phyloP scores from a whole-genome alignment of 2,329 filamentous ascomycete genomes.

The Pseudopyricularia javanii region DNA sequence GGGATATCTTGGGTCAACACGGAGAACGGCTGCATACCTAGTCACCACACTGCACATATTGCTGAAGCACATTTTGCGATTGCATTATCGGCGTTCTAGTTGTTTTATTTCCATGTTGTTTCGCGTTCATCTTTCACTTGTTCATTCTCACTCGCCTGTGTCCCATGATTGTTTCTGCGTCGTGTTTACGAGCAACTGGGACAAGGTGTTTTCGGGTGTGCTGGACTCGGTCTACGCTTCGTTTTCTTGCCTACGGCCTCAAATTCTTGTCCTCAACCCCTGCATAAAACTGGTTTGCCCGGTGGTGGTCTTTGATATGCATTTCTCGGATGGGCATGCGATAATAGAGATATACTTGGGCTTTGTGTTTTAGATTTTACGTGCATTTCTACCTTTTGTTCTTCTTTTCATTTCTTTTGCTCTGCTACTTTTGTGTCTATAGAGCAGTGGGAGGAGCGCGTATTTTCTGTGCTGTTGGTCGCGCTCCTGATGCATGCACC shows the following conservation, averaged over 20 bases:
- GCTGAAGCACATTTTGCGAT: slow-evolving; percentile 10
- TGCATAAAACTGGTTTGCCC: slow-evolving; percentile 22
- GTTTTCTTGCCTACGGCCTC: neutral
- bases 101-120: slow-evolving; percentile 12
- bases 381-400: too few species aligned
- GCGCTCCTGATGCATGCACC: neutral
- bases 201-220: neutral
- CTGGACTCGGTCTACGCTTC: neutral
- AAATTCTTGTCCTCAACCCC: slow-evolving; percentile 19
- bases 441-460: neutral
- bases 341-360: slow-evolving; percentile 18
- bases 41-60: slow-evolving; percentile 9
- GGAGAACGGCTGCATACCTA: slow-evolving; percentile 15
- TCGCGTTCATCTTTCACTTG: slow-evolving; percentile 9
- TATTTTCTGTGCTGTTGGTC: neutral
- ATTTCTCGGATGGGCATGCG: slow-evolving; percentile 17
- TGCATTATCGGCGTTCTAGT: slow-evolving; percentile 13
- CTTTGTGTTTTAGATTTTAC: neutral
- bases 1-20: slow-evolving; percentile 28
- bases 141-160: slow-evolving; percentile 7
- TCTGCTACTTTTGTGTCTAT: slow-evolving; percentile 1
- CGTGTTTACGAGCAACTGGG: slow-evolving; percentile 1
- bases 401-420: slow-evolving; percentile 9
- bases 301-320: slow-evolving; percentile 20
- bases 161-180: slow-evolving; percentile 8